Evolutionary conservation across 2,329 filamentous ascomycete species (phyloP).

Genomic region (Amauroascus verrucosus): DNA sequence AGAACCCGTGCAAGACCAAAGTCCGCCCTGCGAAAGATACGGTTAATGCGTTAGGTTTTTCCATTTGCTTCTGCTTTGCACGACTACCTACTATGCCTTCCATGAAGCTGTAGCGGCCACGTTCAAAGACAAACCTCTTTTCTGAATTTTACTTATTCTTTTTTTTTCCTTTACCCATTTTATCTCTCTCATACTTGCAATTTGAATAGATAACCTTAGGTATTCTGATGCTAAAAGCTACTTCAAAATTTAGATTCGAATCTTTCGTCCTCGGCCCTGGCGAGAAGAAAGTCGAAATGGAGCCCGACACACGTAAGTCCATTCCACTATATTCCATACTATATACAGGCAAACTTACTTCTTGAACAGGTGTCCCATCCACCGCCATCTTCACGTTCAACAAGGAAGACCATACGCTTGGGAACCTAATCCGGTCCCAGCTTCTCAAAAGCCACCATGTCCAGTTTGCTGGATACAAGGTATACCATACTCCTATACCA

Average conservation of each 20-base stretch:
- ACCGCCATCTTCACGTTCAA: conserved; percentile 91
- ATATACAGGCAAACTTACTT: not conserved
- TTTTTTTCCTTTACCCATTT: no score
- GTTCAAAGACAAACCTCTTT: no score
- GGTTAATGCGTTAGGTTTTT: conserved; percentile 12
- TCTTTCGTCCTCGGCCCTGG: conserved; percentile 77
- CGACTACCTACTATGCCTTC: not conserved
- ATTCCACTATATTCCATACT: not conserved
- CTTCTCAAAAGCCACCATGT: conserved; percentile 77
- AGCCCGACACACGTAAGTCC: conserved; percentile 72
- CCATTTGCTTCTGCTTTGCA: not conserved
- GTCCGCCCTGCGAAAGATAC: conserved; percentile 15
- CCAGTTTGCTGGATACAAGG: conserved; percentile 84
- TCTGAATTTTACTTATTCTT: no score
- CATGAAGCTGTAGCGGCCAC: no score
- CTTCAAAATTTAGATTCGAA: conserved; percentile 59
- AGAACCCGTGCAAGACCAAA: conserved; percentile 16
- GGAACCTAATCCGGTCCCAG: conserved; percentile 76
- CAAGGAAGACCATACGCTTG: conserved; percentile 95
- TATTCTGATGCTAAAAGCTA: conserved; percentile 1
- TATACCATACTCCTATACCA: conserved; percentile 40
- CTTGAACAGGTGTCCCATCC: conserved; percentile 66
- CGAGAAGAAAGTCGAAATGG: conserved; percentile 88
- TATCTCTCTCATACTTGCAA: not conserved
- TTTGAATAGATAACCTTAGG: not conserved